Conservation (phyloP, 2,329 filamentous ascomycete genomes). For the Neonectria magnoliae region DNA sequence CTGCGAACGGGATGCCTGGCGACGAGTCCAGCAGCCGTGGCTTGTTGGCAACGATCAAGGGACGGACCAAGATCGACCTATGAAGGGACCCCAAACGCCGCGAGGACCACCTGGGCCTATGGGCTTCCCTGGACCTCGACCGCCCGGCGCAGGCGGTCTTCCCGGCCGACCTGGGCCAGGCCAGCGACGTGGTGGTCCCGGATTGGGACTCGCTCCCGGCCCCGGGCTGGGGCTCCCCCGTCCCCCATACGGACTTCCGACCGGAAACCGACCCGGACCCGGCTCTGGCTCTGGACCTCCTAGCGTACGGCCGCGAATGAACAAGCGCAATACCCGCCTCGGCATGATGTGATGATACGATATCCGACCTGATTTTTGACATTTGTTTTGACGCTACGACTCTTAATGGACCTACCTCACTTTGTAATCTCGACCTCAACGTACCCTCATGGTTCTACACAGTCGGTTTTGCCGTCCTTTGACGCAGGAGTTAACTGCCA, state of each 20-base stretch:
- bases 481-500: slow-evolving; percentile 29
- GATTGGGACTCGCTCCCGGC: slow-evolving; percentile 2
- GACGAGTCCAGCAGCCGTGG: slow-evolving; percentile 54
- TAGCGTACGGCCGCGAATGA: slow-evolving; percentile 60
- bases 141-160: slow-evolving; percentile 26
- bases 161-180: slow-evolving; percentile 37
- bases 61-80: slow-evolving; percentile 22
- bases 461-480: slow-evolving; percentile 24
- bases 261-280: slow-evolving; percentile 42
- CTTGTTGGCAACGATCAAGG: slow-evolving; percentile 12
- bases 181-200: slow-evolving; percentile 25
- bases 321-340: slow-evolving; percentile 70
- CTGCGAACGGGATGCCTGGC: slow-evolving; percentile 87
- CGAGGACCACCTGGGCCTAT: slow-evolving; percentile 6
- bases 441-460: neutral
- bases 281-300: slow-evolving; percentile 47
- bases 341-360: slow-evolving; percentile 61
- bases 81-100: slow-evolving; percentile 29
- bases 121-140: slow-evolving; percentile 7
- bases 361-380: slow-evolving; percentile 25
- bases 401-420: slow-evolving; percentile 27
- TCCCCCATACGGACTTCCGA: slow-evolving; percentile 40
- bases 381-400: slow-evolving; percentile 26
- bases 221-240: slow-evolving; percentile 37
- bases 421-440: slow-evolving; percentile 34